Evolutionary conservation across 2,329 filamentous ascomycete species (phyloP), one percentile per base, ranked within the genome.

Genomic region (Fusarium austroafricanum): DNA sequence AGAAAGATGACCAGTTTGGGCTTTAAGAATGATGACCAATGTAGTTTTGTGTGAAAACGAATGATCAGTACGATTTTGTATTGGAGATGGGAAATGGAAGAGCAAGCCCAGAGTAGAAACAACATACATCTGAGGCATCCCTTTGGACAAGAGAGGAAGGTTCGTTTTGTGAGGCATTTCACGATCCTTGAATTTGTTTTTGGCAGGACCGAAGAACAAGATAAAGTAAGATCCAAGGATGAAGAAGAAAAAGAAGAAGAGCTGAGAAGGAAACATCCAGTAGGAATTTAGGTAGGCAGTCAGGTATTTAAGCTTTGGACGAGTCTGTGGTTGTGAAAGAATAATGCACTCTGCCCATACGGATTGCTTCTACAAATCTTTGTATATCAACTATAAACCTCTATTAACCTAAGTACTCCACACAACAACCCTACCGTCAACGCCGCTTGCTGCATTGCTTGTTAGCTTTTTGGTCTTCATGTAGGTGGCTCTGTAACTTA

Each of bases 361-460:
- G 31, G 31, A 44, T 55, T 58, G 55, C 57, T 46, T 35, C 14
- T 43, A 18, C 20, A 20, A 56, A 23, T 21, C 26, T 58, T 18
- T 42, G n/a, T 26, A 51, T 14, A 35, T 12, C 10, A 17, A n/a
- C 28, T 54, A 54, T 26, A 77, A 31, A 14, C 12, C 29, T 88
- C 28, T 54, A 55, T 26, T 77, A 33, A 33, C 14, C 31, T 88
- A 93, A 51, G 84, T 83, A 69, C 84, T 85, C 92, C 92, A 96
- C 71, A 96, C 88, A 50, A 95, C 92, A 71, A 96, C 83, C 75
- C 92, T 88, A 67, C 92, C 92, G 77, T 96, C 92, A 54, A 96
- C 91, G 70, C 92, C 92, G 78, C 90, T 94, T 68, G 92, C 91
- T 94, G 28, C 31, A 52, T 47, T 43, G 20, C 53, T 56, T 60